Evolutionary conservation across 2,329 filamentous ascomycete species (phyloP), one percentile per base, ranked within the genome.

Genomic region (Fusarium sororula): DNA sequence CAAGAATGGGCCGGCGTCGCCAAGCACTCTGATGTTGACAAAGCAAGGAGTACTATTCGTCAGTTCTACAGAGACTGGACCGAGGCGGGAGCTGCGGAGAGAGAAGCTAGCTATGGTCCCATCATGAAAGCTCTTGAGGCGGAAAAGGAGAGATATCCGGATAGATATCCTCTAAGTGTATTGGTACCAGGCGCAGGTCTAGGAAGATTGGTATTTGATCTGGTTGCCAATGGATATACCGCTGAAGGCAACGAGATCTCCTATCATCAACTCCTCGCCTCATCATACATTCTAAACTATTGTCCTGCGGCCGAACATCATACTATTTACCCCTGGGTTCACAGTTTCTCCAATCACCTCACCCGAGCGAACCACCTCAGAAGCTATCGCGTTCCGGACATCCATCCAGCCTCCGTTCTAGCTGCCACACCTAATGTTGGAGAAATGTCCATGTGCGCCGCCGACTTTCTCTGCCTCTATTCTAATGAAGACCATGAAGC

Each of bases 11-110:
- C 90, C 26, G 91, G 90, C 9, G 86, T 90, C 38, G 93, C 95
- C 20, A 95, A 91, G 48, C 84, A 90, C 32, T 86, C 86, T 28
- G 96, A 98, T 79, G 86, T 97, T 60, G 94, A 97, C 80, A 99
- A 98, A 83, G 95, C 96, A 5, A 90, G 95, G 71, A 97, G 94
- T 78, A 98, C 95, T 4, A 88, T 99, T 58, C 91, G 96, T 17
- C 96, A 99, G 80, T 94, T 98, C 81, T 98, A 95, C 82, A 91
- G 96, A 22, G 96, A 99, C 82, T 99, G 97, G 96, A 94, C 94
- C 30, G 88, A 86, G 4, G 95, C 93, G 78, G 96, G 96, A 0
- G 85, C 84, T 6, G 80, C 82, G 1, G 97, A 99, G 84, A 87
- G 96, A 44, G 86, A 90, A n/a, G 90, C 90, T 7, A 94, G 93